Evolutionary conservation across 2,329 filamentous ascomycete species (phyloP).

Genomic region (Aspergillus arachidicola): DNA sequence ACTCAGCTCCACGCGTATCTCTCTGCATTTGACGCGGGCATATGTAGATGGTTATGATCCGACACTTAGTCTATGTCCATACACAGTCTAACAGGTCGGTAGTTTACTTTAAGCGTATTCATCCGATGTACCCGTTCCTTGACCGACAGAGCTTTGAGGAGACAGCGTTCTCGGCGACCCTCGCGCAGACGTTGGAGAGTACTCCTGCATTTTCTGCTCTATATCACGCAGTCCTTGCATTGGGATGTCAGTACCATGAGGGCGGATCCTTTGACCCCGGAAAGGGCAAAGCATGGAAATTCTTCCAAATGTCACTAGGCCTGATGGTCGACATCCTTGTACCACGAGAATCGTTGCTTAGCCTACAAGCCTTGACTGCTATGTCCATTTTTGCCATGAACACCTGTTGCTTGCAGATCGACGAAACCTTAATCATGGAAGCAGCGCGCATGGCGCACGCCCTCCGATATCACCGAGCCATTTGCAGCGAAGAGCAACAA

Average conservation of each 20-base stretch:
- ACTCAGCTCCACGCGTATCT: neutral
- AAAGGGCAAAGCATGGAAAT: constrained; percentile 1
- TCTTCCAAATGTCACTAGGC: constrained; percentile 2
- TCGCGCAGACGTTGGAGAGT: constrained; percentile 56
- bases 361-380: neutral
- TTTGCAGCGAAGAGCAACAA: neutral
- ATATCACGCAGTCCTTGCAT: constrained; percentile 39
- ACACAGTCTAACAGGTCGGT: neutral
- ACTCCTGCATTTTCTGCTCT: constrained; percentile 50
- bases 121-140: constrained; percentile 46
- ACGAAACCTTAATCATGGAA: neutral
- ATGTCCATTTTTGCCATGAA: neutral
- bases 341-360: neutral
- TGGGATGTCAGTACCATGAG: constrained; percentile 39
- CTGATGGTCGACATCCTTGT: constrained; percentile 1
- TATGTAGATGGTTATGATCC: neutral
- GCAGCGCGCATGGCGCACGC: neutral
- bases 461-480: neutral
- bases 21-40: neutral
- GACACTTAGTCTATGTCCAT: no score
- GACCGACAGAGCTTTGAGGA: constrained; percentile 39
- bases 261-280: neutral
- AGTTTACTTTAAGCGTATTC: constrained; percentile 45
- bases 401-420: constrained; percentile 2
- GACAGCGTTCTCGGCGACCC: constrained; percentile 44